phyloP scores from a whole-genome alignment of 2,329 filamentous ascomycete species.

The Dendryphion nanum region DNA sequence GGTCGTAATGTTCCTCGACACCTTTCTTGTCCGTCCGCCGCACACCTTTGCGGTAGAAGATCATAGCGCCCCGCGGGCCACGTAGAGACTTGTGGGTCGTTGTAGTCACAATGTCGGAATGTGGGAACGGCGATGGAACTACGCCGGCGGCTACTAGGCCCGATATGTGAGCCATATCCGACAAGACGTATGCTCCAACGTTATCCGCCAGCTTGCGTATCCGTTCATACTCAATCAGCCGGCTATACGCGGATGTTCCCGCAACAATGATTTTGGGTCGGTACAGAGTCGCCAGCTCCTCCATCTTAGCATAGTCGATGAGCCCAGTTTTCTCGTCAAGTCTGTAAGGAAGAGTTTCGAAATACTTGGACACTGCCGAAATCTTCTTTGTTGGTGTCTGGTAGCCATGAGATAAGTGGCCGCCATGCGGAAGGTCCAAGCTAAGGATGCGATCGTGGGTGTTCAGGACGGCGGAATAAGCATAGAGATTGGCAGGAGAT shows the following conservation, averaged over 20 bases:
- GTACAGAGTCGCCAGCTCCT: slow-evolving; percentile 87
- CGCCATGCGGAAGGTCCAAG: slow-evolving; percentile 91
- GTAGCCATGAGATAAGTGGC: slow-evolving; percentile 94
- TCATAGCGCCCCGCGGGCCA: slow-evolving; percentile 97
- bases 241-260: slow-evolving; percentile 97
- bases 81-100: slow-evolving; percentile 99
- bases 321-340: slow-evolving; percentile 86
- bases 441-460: slow-evolving; percentile 96
- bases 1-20: slow-evolving; percentile 89
- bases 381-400: slow-evolving; percentile 84
- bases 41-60: slow-evolving; percentile 98
- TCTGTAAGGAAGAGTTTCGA: slow-evolving; percentile 97
- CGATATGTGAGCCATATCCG: slow-evolving; percentile 99
- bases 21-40: slow-evolving; percentile 87
- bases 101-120: slow-evolving; percentile 96
- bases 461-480: slow-evolving; percentile 90
- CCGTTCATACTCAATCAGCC: slow-evolving; percentile 91
- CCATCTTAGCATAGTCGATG: slow-evolving; percentile 93
- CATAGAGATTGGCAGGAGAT: slow-evolving; percentile 72
- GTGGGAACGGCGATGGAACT: slow-evolving; percentile 86
- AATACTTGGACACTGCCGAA: slow-evolving; percentile 97
- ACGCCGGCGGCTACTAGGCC: slow-evolving; percentile 91
- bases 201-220: slow-evolving; percentile 96
- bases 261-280: slow-evolving; percentile 95
- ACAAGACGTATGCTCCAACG: slow-evolving; percentile 89